Conservation (phyloP, 768 basidiomycete species). For the Boletus bicolor region DNA sequence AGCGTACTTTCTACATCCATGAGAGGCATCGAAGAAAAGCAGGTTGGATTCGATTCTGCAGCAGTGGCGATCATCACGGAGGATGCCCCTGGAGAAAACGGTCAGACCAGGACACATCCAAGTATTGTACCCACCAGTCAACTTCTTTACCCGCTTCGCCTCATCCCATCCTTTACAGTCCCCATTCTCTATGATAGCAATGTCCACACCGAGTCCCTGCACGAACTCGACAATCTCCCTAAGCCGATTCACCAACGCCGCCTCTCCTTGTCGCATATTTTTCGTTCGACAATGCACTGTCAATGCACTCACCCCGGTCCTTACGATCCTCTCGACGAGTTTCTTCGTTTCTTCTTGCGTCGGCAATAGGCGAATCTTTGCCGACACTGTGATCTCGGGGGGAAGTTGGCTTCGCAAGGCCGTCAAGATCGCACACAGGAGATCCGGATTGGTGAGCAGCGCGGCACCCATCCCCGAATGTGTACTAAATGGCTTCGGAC, state of each 20-base stretch:
- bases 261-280: conserved; percentile 83
- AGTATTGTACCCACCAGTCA: conserved; percentile 57
- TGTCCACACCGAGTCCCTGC: conserved; percentile 61
- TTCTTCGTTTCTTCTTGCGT: conserved; percentile 84
- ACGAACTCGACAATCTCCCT: conserved; percentile 86
- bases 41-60: conserved; percentile 89
- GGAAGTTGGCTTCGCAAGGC: conserved; percentile 73
- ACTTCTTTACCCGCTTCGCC: conserved; percentile 64
- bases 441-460: conserved; percentile 85
- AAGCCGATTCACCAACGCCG: conserved; percentile 74
- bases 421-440: conserved; percentile 83
- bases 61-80: conserved; percentile 97
- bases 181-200: conserved; percentile 94
- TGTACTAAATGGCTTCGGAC: conserved; percentile 94
- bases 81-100: conserved; percentile 55
- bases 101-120: background rate
- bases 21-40: conserved; percentile 71
- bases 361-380: conserved; percentile 88
- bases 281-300: conserved; percentile 95
- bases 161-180: conserved; percentile 83
- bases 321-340: conserved; percentile 84
- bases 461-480: conserved; percentile 97
- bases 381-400: conserved; percentile 80
- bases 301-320: conserved; percentile 83
- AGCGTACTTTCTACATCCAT: conserved; percentile 66